Evolutionary conservation across 2,329 filamentous ascomycete genomes (phyloP).

Genomic region (Colletotrichum abscissum): DNA sequence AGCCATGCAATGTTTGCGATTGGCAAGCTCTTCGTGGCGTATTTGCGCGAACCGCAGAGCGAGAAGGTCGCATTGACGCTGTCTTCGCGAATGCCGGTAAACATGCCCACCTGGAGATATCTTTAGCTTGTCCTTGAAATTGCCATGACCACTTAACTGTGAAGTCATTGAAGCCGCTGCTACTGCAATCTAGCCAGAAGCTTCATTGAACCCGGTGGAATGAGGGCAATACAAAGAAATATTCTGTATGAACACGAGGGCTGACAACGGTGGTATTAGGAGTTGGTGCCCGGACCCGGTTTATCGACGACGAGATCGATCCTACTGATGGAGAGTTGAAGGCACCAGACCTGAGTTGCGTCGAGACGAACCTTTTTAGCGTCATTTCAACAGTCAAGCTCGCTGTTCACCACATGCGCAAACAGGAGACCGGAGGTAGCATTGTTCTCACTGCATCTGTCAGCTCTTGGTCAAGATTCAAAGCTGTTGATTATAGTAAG

Average conservation of each 20-base stretch:
- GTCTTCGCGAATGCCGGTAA: neutral
- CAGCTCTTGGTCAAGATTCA: neutral
- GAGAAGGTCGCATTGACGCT: neutral
- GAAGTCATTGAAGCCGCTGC: neutral
- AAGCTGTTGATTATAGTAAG: neutral
- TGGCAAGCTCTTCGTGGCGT: neutral
- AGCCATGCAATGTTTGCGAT: neutral
- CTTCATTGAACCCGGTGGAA: neutral
- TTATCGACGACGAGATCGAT: neutral
- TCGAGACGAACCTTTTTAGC: neutral
- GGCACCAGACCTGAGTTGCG: neutral
- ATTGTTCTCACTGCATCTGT: neutral
- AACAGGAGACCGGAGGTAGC: neutral
- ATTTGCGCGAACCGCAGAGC: neutral
- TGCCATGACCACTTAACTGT: neutral
- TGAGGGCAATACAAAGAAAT: neutral
- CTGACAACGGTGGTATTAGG: neutral
- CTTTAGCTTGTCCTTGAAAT: neutral
- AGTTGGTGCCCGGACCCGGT: neutral
- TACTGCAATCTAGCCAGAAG: neutral
- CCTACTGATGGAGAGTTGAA: neutral
- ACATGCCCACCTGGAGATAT: neutral
- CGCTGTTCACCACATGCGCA: neutral
- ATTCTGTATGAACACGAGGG: neutral
- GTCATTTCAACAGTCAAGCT: neutral